Percentiles rank a stretch among this genome's conserved stretches.
Evolutionary conservation across 2,329 filamentous ascomycete genomes (phyloP).

Genomic region (Pezizomycotina sp.): DNA sequence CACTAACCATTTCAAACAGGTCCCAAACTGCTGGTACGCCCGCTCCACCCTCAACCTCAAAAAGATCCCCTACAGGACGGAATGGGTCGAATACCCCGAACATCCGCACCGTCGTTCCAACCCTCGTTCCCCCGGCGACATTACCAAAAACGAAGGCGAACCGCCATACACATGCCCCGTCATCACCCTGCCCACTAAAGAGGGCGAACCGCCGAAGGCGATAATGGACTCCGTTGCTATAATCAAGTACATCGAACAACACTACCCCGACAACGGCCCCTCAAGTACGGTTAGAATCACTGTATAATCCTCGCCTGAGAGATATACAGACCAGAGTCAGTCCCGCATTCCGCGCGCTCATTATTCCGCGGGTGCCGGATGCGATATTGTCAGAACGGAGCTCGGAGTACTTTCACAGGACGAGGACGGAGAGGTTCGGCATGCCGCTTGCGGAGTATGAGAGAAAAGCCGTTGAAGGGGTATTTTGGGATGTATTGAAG

Average conservation of each 20-base stretch:
- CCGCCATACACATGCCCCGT: slow-evolving; percentile 48
- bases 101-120: slow-evolving; percentile 27
- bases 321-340: slow-evolving; percentile 1
- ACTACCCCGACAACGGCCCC: slow-evolving; percentile 32
- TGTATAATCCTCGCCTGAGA: slow-evolving; percentile 31
- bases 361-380: slow-evolving; percentile 30
- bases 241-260: slow-evolving; percentile 41
- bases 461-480: slow-evolving; percentile 30
- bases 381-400: slow-evolving; percentile 41
- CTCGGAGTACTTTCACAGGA: slow-evolving; percentile 38
- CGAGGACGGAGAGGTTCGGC: slow-evolving; percentile 33
- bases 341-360: slow-evolving; percentile 7
- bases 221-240: slow-evolving; percentile 46
- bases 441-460: slow-evolving; percentile 35
- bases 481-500: slow-evolving; percentile 26
- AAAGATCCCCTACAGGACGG: slow-evolving; percentile 33
- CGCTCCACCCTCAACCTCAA: slow-evolving; percentile 38
- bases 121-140: slow-evolving; percentile 5
- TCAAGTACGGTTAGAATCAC: slow-evolving; percentile 31
- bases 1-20: too few species aligned
- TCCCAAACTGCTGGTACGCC: slow-evolving; percentile 39
- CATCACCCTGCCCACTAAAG: slow-evolving; percentile 27
- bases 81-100: slow-evolving; percentile 40
- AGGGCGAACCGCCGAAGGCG: slow-evolving; percentile 31
- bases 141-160: slow-evolving; percentile 36